Conservation (phyloP, 2,329 filamentous ascomycete genomes). For the Nannizzia gypsea region DNA sequence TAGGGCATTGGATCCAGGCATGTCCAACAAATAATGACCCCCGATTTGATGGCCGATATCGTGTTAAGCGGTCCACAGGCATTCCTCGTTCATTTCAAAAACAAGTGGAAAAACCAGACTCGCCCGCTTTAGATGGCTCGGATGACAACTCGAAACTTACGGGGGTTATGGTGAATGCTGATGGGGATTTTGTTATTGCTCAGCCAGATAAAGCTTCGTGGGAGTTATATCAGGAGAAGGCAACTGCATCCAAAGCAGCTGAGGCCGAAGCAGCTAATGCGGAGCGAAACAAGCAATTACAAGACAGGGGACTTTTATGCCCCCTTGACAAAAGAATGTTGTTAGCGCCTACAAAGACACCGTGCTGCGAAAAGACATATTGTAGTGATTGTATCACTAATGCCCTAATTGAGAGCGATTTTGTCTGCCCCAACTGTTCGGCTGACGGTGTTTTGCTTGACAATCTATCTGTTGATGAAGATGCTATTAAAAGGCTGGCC, state of each 20-base stretch:
- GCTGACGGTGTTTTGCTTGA: constrained; percentile 87
- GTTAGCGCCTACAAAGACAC: constrained; percentile 96
- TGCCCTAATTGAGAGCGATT: constrained; percentile 95
- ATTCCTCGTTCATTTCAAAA: constrained; percentile 93
- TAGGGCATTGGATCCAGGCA: constrained; percentile 92
- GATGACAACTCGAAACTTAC: constrained; percentile 72
- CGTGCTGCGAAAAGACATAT: constrained; percentile 96
- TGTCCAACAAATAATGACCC: constrained; percentile 98
- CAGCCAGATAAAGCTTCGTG: constrained; percentile 91
- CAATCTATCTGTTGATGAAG: constrained; percentile 73
- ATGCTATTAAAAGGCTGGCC: constrained; percentile 65
- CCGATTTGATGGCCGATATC: constrained; percentile 82
- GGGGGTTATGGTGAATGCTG: constrained; percentile 93
- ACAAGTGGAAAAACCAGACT: constrained; percentile 81
- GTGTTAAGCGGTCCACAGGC: constrained; percentile 91
- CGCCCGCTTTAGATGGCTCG: constrained; percentile 59
- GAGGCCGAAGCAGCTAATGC: constrained; percentile 67
- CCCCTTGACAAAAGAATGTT: constrained; percentile 96
- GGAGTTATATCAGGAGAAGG: constrained; percentile 93
- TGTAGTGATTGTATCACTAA: constrained; percentile 99
- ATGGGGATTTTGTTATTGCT: constrained; percentile 94
- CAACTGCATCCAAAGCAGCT: constrained; percentile 72
- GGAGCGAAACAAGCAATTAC: constrained; percentile 71
- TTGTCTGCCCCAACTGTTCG: constrained; percentile 85
- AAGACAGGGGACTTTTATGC: constrained; percentile 81